Evolutionary conservation across 148 eudicot genomes (phyloP), one percentile per base, ranked within the genome.

Genomic region (Chenopodium suecicum): DNA sequence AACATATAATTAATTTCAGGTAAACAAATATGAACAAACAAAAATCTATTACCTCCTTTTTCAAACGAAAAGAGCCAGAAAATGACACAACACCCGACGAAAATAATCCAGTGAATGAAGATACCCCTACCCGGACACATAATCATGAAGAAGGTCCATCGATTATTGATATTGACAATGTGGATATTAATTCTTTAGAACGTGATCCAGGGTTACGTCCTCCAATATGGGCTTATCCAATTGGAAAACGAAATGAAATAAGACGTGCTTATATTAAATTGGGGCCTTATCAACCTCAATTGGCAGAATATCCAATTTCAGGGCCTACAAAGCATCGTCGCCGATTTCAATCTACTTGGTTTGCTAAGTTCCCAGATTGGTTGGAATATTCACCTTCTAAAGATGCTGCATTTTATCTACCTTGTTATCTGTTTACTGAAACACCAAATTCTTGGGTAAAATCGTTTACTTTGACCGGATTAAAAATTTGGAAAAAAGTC

Each of bases 381-480:
- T 12, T 60, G 17, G 70, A 60, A 10, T 76, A 37, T n/a, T 60
- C 50, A 34, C 29, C 79, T 34, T 32, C 79, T n/a, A 76, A 60
- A 76, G 52, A 76, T 76, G 79, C 32, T 6, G 70, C 70, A 60
- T 76, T 27, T 37, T 76, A 34, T 76, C 22, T 76, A 13, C 47
- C 64, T 8, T 76, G 67, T 5, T 76, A 11, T 76, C 19, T 56
- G 17, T 76, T 76, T 62, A 31, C 50, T 60, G 47, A 58, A 32
- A 32, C 34, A 14, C 70, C 67, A 13, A 60, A 62, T 76, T 5
- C 54, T 60, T 7, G 25, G 31, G n/a, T n/a, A 37, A 37, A 62
- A 1, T 19, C 70, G 8, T 76, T 56, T 62, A 62, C 52, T 2
- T 25, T 50, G 17, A 25, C 23, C 12, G 52, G 52, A 25, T 76